Conservation (phyloP, 2,329 filamentous ascomycete species). For the Mollisia scopiformis region DNA sequence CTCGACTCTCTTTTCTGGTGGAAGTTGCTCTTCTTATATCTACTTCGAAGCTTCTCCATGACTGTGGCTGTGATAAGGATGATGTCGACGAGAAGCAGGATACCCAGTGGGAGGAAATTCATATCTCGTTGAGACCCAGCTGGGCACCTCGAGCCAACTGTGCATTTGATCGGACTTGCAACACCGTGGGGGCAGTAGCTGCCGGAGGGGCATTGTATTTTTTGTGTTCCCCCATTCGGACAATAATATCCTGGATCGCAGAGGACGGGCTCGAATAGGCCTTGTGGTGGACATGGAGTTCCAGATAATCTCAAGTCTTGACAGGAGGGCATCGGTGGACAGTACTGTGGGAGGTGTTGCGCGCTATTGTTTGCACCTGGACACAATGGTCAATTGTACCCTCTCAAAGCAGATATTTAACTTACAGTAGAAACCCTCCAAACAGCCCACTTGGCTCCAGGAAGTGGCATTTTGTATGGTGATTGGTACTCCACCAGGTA, state of each 20-base stretch:
- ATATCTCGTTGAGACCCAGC: conserved; percentile 46
- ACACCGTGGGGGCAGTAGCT: conserved; percentile 56
- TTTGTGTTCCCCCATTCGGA: conserved; percentile 44
- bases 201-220: conserved; percentile 48
- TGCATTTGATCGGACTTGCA: conserved; percentile 50
- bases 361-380: conserved; percentile 28
- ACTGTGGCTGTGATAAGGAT: conserved; percentile 42
- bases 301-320: conserved; percentile 20
- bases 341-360: conserved; percentile 29
- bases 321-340: conserved; percentile 27
- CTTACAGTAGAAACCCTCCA: conserved; percentile 23
- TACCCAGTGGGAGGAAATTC: conserved; percentile 45
- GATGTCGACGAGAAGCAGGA: conserved; percentile 48
- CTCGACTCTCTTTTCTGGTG: neutral
- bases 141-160: conserved; percentile 48
- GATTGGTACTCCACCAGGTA: conserved; percentile 6
- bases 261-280: conserved; percentile 51
- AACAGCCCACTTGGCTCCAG: conserved; percentile 17
- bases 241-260: conserved; percentile 55
- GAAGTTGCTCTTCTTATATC: conserved; percentile 35
- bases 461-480: conserved; percentile 16
- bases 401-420: neutral
- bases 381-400: neutral
- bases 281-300: conserved; percentile 6
- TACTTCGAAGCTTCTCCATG: conserved; percentile 40